Conservation (phyloP, 805 yeast genomes). For the Lachancea fermentati region DNA sequence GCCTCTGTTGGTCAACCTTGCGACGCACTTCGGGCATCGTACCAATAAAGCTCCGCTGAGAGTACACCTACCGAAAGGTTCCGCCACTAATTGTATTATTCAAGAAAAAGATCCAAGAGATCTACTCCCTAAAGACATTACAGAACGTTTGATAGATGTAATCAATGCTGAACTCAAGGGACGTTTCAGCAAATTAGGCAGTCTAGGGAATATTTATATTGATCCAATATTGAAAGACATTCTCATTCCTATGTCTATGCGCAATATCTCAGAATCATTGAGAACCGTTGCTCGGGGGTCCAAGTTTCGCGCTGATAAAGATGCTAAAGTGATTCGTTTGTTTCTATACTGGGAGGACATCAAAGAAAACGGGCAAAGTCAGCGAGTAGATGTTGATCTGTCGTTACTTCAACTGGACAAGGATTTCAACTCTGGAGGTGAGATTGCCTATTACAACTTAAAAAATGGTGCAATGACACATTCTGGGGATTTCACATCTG, state of each 20-base stretch:
- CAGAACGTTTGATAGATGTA: background rate
- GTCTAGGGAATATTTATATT: background rate
- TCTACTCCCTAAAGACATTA: background rate
- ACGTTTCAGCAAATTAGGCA: background rate
- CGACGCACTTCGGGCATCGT: conserved; percentile 5
- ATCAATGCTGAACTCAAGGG: background rate
- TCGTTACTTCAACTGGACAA: conserved; percentile 2
- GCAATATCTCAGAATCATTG: conserved; percentile 1
- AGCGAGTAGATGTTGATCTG: conserved; percentile 3
- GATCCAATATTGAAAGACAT: conserved; percentile 3
- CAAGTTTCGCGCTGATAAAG: conserved; percentile 3
- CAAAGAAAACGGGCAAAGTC: background rate
- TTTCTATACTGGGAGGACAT: conserved; percentile 7
- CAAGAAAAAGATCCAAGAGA: conserved; percentile 2
- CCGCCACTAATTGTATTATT: conserved; percentile 1
- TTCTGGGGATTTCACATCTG: conserved; percentile 6
- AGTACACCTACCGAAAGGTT: conserved; percentile 5
- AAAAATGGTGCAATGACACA: conserved; percentile 2
- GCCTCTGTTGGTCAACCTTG: conserved; percentile 3
- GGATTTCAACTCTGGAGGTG: background rate
- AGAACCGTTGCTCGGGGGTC: conserved; percentile 5
- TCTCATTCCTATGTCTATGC: conserved; percentile 1
- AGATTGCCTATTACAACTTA: conserved; percentile 4
- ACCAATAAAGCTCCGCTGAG: conserved; percentile 3
- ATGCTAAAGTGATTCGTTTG: conserved; percentile 3